Percentiles rank a stretch among this genome's conserved stretches.
These are phyloP conservation scores for Aplosporella prunicola DNA, from an alignment of 2,329 filamentous ascomycete species.

Conservation along the genomic window DNA sequence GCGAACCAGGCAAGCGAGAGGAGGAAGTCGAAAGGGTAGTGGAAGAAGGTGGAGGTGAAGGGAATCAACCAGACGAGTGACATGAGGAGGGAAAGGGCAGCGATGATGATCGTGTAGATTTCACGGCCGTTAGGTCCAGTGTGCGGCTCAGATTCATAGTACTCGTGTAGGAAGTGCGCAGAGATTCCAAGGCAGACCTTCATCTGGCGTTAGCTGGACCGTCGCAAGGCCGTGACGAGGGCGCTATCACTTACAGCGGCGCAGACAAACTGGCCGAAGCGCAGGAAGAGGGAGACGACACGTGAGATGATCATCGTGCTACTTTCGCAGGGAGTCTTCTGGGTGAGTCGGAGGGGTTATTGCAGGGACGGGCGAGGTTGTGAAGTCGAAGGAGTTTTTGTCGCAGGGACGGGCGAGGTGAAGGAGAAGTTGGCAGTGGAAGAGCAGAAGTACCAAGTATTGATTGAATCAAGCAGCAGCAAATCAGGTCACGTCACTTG, in stretches of 20 bases:
- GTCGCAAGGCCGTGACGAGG: too few species aligned
- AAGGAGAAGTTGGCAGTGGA: too few species aligned
- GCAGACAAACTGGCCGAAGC: conserved; percentile 56
- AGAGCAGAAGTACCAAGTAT: too few species aligned
- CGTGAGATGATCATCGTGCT: conserved; percentile 38
- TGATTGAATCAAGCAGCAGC: too few species aligned
- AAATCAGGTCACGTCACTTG: too few species aligned
- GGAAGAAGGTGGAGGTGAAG: conserved; percentile 55
- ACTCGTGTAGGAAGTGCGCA: conserved; percentile 53
- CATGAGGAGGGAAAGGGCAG: conserved; percentile 59
- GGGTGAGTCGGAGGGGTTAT: too few species aligned
- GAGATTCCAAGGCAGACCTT: conserved; percentile 57
- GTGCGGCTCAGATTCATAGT: conserved; percentile 27
- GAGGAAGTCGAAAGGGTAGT: conserved; percentile 63
- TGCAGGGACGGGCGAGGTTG: too few species aligned
- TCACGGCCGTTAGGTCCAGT: conserved; percentile 47
- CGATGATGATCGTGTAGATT: conserved; percentile 67
- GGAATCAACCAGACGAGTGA: conserved; percentile 64
- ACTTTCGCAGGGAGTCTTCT: too few species aligned
- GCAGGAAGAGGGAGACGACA: conserved; percentile 48
- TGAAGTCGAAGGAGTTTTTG: too few species aligned
- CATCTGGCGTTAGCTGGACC: background rate
- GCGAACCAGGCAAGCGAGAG: conserved; percentile 63
- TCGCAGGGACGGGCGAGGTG: too few species aligned
- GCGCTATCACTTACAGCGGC: conserved; percentile 49